Percentiles rank a stretch among this genome's conserved stretches.
phyloP scores from a whole-genome alignment of 2,329 filamentous ascomycete genomes.

The Arthroderma sp. region DNA sequence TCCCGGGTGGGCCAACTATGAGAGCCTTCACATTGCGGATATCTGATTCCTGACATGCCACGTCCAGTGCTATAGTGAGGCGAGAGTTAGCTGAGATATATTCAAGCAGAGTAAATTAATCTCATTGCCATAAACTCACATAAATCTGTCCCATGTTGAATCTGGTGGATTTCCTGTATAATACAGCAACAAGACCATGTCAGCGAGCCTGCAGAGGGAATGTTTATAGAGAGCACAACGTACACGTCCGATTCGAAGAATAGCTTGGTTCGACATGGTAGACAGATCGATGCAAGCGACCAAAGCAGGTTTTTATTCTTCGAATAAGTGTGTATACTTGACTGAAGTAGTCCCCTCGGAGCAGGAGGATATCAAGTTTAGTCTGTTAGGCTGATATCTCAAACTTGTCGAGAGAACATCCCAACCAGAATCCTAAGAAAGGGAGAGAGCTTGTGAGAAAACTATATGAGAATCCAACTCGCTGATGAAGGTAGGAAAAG shows the following conservation, averaged over 20 bases:
- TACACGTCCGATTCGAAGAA: slow-evolving; percentile 77
- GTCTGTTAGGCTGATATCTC: too few relatives aligned
- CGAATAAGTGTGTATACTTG: too few relatives aligned
- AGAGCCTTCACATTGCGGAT: slow-evolving; percentile 77
- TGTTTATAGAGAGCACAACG: slow-evolving; percentile 14
- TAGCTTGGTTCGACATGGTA: slow-evolving; percentile 66
- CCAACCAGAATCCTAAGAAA: too few relatives aligned
- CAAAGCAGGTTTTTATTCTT: too few relatives aligned
- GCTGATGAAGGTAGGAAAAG: too few relatives aligned
- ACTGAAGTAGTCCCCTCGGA: too few relatives aligned
- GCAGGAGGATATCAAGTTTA: too few relatives aligned
- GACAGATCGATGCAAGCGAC: not conserved
- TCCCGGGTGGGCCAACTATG: slow-evolving; percentile 85
- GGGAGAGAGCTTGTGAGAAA: too few relatives aligned
- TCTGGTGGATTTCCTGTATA: slow-evolving; percentile 64
- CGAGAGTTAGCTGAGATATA: not conserved
- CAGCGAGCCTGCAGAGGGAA: not conserved
- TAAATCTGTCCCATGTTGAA: slow-evolving; percentile 71
- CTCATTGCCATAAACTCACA: slow-evolving; percentile 42
- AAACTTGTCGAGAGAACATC: too few relatives aligned
- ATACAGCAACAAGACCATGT: slow-evolving; percentile 6
- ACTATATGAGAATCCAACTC: too few relatives aligned
- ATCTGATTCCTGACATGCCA: slow-evolving; percentile 76
- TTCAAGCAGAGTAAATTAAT: not conserved
- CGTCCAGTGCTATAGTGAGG: slow-evolving; percentile 54